phyloP scores from a whole-genome alignment of 1,284 basidiomycete genomes.

The Microbotryomycetes sp. region DNA sequence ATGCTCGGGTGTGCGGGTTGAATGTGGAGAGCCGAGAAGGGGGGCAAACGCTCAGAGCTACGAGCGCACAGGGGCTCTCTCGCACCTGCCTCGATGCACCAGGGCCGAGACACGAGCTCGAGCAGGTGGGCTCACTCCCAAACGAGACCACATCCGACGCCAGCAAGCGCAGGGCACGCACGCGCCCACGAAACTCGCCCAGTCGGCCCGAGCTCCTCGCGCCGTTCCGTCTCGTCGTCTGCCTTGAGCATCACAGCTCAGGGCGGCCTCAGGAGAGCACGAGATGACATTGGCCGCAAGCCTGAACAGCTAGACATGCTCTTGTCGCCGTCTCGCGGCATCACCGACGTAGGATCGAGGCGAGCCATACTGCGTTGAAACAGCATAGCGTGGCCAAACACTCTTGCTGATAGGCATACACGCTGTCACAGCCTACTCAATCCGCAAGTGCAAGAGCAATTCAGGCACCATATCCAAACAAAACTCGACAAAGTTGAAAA shows the following conservation, averaged over 20 bases:
- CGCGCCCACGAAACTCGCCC: no score
- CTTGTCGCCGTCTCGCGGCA: constrained; percentile 16
- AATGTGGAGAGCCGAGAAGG: background rate
- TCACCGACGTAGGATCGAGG: constrained; percentile 12
- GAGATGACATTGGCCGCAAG: constrained; percentile 12
- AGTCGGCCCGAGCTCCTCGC: no score
- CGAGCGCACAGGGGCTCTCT: background rate
- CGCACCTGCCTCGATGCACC: background rate
- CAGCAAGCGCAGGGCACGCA: no score
- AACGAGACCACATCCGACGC: no score
- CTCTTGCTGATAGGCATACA: no score
- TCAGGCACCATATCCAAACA: constrained; percentile 15
- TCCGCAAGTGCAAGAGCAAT: constrained; percentile 12
- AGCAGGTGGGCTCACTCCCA: background rate
- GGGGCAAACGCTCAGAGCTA: no score
- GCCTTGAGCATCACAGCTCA: background rate
- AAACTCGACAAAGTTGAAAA: constrained; percentile 14
- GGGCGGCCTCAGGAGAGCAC: constrained; percentile 10
- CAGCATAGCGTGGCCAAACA: no score
- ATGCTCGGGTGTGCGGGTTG: background rate
- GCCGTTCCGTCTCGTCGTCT: background rate
- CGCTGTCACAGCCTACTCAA: constrained; percentile 20
- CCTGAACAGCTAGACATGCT: constrained; percentile 20
- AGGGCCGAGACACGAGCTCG: background rate
- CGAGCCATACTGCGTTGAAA: no score